Evolutionary conservation across 495 filamentous ascomycete genomes (phyloP).

Genomic region (Trichoderma virens): DNA sequence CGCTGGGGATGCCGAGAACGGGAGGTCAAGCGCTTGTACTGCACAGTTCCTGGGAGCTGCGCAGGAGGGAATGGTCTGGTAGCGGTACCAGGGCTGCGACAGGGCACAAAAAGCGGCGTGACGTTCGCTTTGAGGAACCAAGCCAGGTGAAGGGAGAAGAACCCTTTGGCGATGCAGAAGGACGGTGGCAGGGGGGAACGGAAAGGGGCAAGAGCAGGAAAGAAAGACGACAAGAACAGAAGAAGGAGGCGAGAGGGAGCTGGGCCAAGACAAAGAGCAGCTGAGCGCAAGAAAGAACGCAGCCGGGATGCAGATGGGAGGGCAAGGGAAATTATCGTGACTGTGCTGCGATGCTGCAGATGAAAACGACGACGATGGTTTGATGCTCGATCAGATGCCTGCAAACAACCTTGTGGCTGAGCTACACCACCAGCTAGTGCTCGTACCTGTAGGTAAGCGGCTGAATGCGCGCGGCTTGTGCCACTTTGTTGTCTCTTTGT

Average conservation of each 20-base stretch:
- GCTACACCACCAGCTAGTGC: no score
- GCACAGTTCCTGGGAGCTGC: neutral
- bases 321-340: neutral
- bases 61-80: neutral
- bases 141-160: neutral
- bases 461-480: no score
- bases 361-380: neutral
- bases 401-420: slow-evolving; percentile 4
- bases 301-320: neutral
- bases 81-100: neutral
- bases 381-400: neutral
- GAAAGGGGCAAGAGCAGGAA: neutral
- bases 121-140: neutral
- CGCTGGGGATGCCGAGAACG: neutral
- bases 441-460: no score
- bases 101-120: slow-evolving; percentile 1
- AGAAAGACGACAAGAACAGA: neutral
- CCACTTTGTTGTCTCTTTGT: no score
- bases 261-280: neutral
- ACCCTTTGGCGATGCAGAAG: neutral
- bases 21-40: neutral
- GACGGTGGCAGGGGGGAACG: neutral
- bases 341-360: neutral
- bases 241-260: neutral
- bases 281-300: neutral